A percentile compares a stretch with the other conserved stretches of the same genome.
Evolutionary conservation across 495 filamentous ascomycete species (phyloP).

Genomic region (Staphylotrichum longicolle): DNA sequence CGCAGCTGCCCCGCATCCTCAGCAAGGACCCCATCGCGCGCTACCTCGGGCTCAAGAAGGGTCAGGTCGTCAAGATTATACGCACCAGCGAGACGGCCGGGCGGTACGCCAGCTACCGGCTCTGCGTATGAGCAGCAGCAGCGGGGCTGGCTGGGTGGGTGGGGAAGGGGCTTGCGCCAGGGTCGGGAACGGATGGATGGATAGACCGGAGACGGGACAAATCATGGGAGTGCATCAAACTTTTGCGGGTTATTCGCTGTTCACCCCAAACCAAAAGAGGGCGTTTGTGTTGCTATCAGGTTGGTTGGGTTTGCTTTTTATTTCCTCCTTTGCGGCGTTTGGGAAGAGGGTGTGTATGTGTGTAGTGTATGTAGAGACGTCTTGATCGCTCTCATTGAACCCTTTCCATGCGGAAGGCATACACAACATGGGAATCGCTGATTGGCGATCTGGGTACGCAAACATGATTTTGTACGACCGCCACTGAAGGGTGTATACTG

Average conservation of each 20-base stretch:
- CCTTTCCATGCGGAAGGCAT: too few relatives aligned
- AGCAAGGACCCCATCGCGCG: constrained; percentile 85
- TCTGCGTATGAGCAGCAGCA: constrained; percentile 46
- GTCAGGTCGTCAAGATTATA: constrained; percentile 98
- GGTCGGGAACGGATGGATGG: background rate
- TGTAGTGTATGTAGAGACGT: too few relatives aligned
- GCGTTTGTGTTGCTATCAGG: background rate
- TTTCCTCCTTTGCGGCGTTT: background rate
- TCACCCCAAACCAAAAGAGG: background rate
- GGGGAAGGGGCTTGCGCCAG: background rate
- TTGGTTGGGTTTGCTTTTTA: background rate
- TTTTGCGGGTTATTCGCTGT: too few relatives aligned
- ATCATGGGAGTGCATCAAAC: background rate
- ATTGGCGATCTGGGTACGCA: too few relatives aligned
- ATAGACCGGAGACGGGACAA: background rate
- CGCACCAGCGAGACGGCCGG: constrained; percentile 75
- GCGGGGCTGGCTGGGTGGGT: background rate
- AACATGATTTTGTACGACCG: too few relatives aligned
- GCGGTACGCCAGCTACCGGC: constrained; percentile 70
- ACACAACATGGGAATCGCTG: too few relatives aligned
- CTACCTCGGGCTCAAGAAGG: constrained; percentile 86
- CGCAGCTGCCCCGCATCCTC: constrained; percentile 89
- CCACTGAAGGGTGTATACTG: too few relatives aligned
- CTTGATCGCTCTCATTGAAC: too few relatives aligned
- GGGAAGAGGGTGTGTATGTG: background rate